These are phyloP conservation scores for Penicillium daleae DNA, from an alignment of 495 filamentous ascomycete genomes.

Conservation along the genomic window DNA sequence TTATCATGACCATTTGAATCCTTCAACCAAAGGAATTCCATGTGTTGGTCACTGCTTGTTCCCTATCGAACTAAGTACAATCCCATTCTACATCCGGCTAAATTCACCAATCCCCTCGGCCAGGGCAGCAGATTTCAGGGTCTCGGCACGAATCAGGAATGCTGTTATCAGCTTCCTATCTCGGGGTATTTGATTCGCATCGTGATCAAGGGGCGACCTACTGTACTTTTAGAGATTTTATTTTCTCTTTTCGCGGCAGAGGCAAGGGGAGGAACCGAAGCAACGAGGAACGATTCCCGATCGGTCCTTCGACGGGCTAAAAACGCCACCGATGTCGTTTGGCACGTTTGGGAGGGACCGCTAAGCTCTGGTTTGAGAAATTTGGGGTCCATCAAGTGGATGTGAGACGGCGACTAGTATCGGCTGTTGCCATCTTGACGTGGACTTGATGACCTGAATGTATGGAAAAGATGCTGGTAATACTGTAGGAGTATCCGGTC, in stretches of 20 bases:
- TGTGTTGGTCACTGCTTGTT: neutral
- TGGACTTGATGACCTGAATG: neutral
- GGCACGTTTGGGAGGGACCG: slow-evolving; percentile 21
- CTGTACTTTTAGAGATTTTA: neutral
- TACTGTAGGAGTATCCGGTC: neutral
- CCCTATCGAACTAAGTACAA: too few relatives aligned
- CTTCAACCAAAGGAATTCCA: neutral
- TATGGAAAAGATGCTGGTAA: neutral
- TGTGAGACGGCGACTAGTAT: neutral
- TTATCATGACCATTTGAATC: slow-evolving; percentile 22
- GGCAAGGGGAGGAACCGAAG: neutral
- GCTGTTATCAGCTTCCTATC: slow-evolving; percentile 27
- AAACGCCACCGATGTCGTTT: slow-evolving; percentile 36
- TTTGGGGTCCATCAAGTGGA: neutral
- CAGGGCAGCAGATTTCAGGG: slow-evolving; percentile 18
- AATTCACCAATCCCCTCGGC: slow-evolving; percentile 2
- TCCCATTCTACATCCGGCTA: slow-evolving; percentile 22
- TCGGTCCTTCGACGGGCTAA: slow-evolving; percentile 21
- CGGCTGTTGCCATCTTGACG: neutral
- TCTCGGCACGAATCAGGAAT: slow-evolving; percentile 30
- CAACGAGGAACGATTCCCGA: slow-evolving; percentile 22
- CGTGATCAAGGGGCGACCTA: slow-evolving; percentile 3
- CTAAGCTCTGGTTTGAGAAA: slow-evolving; percentile 9
- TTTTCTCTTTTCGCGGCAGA: neutral
- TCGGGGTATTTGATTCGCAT: slow-evolving; percentile 21